Evolutionary conservation across 2,329 filamentous ascomycete species (phyloP), one percentile per base, ranked within the genome.

Genomic region (Nectriaceae sp.): DNA sequence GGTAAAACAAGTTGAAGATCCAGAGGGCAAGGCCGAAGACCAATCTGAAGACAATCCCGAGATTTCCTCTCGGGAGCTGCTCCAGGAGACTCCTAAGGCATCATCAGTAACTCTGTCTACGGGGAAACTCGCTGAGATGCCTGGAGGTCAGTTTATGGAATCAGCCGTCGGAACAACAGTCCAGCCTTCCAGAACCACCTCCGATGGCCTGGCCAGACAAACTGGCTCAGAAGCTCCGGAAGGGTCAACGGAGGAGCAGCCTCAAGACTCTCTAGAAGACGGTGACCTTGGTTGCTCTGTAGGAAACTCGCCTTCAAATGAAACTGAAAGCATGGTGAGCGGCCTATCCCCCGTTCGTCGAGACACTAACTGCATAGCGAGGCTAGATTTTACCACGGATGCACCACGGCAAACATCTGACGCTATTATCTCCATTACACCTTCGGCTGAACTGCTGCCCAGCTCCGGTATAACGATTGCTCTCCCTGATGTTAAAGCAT

Each of bases 301-400:
- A 29, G 24, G 24, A 6, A 6, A 29, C 24, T 29, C 6, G 13
- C 13, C 6, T 29, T 29, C 24, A 10, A 31, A 33, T 26, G 10
- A 21, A 10, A 21, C 4, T 10, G 11, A 16, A 16, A 20, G 29
- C 24, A n/a, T 21, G 38, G 42, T 46, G 20, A 49, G 42, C 35
- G 38, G 20, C 19, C 18, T 11, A 5, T 37, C 20, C 33, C 15
- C 42, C 22, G 36, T 42, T 38, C 15, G 5, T 16, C 41, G 35
- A 45, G 39, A 36, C 8, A 24, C 31, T 49, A 42, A 49, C 24
- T 40, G 18, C 39, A 24, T 19, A 41, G 36, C 46, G 41, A 31
- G 19, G 10, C 20, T 16, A 16, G 31, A 20, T 37, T 18, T 20
- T n/a, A 16, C 21, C 4, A 33, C 21, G 21, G 37, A n/a, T 29